Base-by-base conservation (phyloP, 1,284 basidiomycete species). In the Baeospora myosura region DNA sequence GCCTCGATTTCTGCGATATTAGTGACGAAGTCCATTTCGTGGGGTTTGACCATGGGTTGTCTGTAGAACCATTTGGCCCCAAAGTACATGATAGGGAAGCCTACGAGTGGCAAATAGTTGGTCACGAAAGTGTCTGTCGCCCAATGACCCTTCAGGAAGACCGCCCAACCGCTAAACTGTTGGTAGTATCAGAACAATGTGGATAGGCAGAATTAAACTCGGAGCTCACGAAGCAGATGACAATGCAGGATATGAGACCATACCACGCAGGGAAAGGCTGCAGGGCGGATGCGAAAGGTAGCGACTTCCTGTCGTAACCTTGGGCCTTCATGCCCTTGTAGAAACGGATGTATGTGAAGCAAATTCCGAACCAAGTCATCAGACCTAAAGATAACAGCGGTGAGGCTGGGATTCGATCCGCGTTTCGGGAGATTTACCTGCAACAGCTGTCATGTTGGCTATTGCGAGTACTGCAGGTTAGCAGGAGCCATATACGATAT, bases 331-430 rank as follows among this genome's bases (percentile, higher is more conserved):
- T 58, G 30, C 88, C 91, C 4, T 66, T 57, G 57, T 88, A 70
- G 69, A 94, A 94, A 28, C 86, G 79, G 43, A 89, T 60, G 60
- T 91, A 91, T 5, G 83, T 87, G 40, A 90, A 50, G 28, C 69
- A 71, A 55, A 94, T 94, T 47, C 81, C 86, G 54, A 86, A 81
- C 91, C 91, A 95, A 8, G 85, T 86, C 65, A 88, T 70, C 42
- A 79, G 62, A n/a, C 76, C 76, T 20, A 76, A 71, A 17, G 23
- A 11, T 23, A 3, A 24, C 2, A 22, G 18, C 28, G n/a, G 6
- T 31, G 32, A 24, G 11, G 43, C 31, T 24, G 18, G 21, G 79
- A 59, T 38, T 76, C 76, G 5, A 72, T 18, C n/a, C 4, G n/a
- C n/a, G 23, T 33, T 33, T 69, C 16, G 14, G 16, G 23, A 28